Base-by-base conservation (phyloP, 805 yeast species). In the Metschnikowia lachancei region DNA sequence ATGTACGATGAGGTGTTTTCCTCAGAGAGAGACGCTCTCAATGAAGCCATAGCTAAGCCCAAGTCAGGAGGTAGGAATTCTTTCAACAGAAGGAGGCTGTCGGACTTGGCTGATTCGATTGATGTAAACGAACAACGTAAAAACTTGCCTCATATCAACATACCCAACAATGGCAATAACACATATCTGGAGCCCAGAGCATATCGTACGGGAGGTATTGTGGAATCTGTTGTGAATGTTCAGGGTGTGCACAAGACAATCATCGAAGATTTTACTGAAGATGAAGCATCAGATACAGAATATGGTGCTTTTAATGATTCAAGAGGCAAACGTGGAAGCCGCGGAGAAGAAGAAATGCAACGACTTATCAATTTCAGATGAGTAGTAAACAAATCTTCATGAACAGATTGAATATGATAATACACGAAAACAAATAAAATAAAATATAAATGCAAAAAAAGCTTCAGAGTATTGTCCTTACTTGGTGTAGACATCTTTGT, bases 181-280 rank as follows among this genome's bases (percentile, higher is more conserved):
- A 29, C 47, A 10, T 56, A 54, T 49, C 66, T 60, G 49, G 72
- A 70, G 50, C 53, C 67, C 16, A 55, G 74, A 33, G 60, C 68
- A 3, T 72, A 72, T 53, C 56, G 76, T 26, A 76, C 83, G 10
- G 82, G 82, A 14, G 84, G 92, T 8, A 82, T 89, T 44, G 77
- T 87, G 45, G 97, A 89, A 66, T 81, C 87, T 34, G 83, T 89
- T 14, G 81, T 89, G n/a, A 85, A 83, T 41, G 85, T 85, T 22
- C 82, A 84, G 60, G 97, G 96, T 44, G 86, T 87, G 17, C 82
- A 81, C 57, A 89, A 89, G 71, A 88, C 95, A 3, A 86, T 89
- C 50, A 88, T 89, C 57, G 92, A 85, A 56, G 83, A 81, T 44
- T 74, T 77, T 5, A 64, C 78, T 51, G 76, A 70, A 46, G 69